Conservation (phyloP, 2,329 filamentous ascomycete species). For the Scedosporium boydii region DNA sequence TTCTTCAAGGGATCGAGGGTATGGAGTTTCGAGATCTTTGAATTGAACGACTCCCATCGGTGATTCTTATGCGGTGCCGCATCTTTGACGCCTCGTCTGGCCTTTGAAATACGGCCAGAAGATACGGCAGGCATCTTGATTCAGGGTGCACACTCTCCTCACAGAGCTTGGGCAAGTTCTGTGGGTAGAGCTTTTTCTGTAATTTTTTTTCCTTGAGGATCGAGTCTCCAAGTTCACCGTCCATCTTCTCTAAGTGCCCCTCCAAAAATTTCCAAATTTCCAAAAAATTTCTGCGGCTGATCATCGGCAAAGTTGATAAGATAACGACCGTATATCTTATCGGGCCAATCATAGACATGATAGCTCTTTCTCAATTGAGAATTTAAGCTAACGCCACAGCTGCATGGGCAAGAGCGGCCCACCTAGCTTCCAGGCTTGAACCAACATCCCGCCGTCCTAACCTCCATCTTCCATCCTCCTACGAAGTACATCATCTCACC, state of each 20-base stretch:
- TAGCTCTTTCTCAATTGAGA: neutral
- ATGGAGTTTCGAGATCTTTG: conserved; percentile 83
- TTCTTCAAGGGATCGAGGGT: conserved; percentile 83
- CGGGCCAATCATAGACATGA: conserved; percentile 7
- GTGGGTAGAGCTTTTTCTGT: neutral
- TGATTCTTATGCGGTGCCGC: conserved; percentile 73
- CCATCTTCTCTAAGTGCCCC: neutral
- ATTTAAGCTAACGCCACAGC: too few species aligned
- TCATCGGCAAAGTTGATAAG: conserved; percentile 11
- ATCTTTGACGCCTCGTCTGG: conserved; percentile 54
- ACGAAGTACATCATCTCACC: neutral
- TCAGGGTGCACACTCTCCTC: conserved; percentile 8
- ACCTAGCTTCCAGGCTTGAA: too few species aligned
- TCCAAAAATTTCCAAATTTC: neutral
- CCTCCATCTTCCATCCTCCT: too few species aligned
- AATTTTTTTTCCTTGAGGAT: neutral
- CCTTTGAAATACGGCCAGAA: conserved; percentile 60
- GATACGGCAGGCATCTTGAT: conserved; percentile 51
- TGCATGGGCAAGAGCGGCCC: too few species aligned
- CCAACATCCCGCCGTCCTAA: too few species aligned
- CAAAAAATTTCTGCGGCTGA: conserved; percentile 10
- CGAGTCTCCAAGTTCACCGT: neutral
- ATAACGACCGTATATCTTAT: conserved; percentile 8
- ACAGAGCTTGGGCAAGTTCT: neutral
- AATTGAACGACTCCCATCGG: conserved; percentile 83